Conservation (phyloP, 2,329 filamentous ascomycete genomes). For the Neopestalotiopsis sp. region DNA sequence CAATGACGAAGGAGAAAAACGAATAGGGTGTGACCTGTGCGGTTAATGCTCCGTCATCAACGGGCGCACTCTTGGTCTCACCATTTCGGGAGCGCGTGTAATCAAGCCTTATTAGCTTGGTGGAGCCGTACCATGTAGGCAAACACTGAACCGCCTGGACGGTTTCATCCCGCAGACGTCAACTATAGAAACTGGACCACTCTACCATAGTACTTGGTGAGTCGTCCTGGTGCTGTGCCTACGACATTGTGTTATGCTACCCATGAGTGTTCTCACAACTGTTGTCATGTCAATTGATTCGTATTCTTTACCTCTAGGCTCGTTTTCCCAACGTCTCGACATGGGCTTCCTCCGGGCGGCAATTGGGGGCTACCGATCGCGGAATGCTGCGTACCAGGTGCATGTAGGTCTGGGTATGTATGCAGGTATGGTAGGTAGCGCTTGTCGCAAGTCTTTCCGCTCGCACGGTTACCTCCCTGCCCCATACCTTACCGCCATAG, state of each 20-base stretch:
- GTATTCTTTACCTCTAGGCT: too few relatives aligned
- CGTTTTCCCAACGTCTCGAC: constrained; percentile 3
- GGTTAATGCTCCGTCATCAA: background rate
- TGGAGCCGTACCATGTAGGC: background rate
- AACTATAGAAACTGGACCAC: constrained; percentile 8
- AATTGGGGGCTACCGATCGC: constrained; percentile 15
- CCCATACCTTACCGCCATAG: constrained; percentile 14
- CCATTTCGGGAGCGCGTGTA: constrained; percentile 8
- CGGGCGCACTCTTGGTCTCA: background rate
- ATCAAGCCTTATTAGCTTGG: constrained; percentile 7
- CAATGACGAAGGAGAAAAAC: background rate
- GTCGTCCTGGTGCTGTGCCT: constrained; percentile 8
- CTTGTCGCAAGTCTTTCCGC: constrained; percentile 27
- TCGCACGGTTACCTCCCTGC: constrained; percentile 29
- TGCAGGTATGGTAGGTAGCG: background rate
- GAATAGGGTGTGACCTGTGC: background rate
- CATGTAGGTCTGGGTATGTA: constrained; percentile 5
- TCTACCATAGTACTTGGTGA: background rate
- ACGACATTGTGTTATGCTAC: too few relatives aligned
- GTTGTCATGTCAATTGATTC: too few relatives aligned
- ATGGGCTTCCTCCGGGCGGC: constrained; percentile 22
- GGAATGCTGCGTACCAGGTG: constrained; percentile 21
- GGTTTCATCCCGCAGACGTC: background rate
- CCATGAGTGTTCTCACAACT: too few relatives aligned
- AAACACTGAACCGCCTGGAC: background rate